Percentiles rank a stretch among this genome's conserved stretches.
phyloP scores from a whole-genome alignment of 202 grass and related monocot genomes.

The Panicum hallii region DNA sequence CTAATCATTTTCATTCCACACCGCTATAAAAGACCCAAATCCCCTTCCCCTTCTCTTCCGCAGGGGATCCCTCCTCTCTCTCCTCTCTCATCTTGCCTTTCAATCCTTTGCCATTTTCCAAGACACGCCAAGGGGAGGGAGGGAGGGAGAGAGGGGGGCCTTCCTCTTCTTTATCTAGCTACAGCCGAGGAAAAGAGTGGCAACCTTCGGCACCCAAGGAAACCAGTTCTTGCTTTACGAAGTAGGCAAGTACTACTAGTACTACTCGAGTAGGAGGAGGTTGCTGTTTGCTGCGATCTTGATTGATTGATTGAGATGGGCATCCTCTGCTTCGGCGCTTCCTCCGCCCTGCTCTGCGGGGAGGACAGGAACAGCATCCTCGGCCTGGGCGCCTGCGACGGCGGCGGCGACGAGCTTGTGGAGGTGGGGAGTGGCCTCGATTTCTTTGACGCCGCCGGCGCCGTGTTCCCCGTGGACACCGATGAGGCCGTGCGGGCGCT shows the following conservation, averaged over 20 bases:
- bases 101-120: constrained; percentile 44
- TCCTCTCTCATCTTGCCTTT: background rate
- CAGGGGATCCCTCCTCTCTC: constrained; percentile 18
- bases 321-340: constrained; percentile 45
- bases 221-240: background rate
- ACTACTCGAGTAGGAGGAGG: constrained; percentile 2
- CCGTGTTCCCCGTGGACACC: constrained; percentile 54
- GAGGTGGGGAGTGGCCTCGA: constrained; percentile 41
- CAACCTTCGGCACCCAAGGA: constrained; percentile 27
- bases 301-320: constrained; percentile 50
- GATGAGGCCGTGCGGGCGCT: constrained; percentile 57
- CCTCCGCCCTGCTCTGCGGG: constrained; percentile 63
- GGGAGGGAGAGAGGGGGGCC: background rate
- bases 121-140: constrained; percentile 20
- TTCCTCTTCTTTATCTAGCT: constrained; percentile 9
- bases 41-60: constrained; percentile 16
- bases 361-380: constrained; percentile 74
- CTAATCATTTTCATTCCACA: constrained; percentile 36
- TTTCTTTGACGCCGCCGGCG: constrained; percentile 28
- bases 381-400: constrained; percentile 49
- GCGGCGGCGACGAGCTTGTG: constrained; percentile 36
- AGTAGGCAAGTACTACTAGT: background rate
- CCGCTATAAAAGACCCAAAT: constrained; percentile 55
- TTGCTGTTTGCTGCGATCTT: constrained; percentile 15
- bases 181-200: background rate